phyloP scores from a whole-genome alignment of 2,329 filamentous ascomycete genomes.

The Chaetomiaceae sp. region DNA sequence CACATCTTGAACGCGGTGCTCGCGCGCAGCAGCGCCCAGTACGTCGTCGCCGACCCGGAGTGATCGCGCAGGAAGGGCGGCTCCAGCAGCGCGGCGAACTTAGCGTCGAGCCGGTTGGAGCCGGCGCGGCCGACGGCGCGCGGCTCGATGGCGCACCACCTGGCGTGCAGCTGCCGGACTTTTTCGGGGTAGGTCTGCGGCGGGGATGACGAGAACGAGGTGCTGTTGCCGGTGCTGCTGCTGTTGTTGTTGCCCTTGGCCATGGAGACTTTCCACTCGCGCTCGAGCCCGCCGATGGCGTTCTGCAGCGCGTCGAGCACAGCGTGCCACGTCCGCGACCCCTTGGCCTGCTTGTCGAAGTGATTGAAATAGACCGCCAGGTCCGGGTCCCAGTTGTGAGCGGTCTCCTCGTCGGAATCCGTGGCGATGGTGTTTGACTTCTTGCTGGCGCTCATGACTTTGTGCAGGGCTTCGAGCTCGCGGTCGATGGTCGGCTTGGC shows the following conservation, averaged over 20 bases:
- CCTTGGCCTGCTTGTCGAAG: constrained; percentile 29
- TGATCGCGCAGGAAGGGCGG: constrained; percentile 23
- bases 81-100: constrained; percentile 28
- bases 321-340: constrained; percentile 26
- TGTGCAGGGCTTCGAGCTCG: constrained; percentile 32
- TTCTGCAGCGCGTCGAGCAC: constrained; percentile 31
- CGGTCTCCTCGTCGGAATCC: constrained; percentile 11
- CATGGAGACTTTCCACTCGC: constrained; percentile 29
- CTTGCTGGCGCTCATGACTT: constrained; percentile 17
- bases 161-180: constrained; percentile 33
- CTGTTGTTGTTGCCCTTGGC: constrained; percentile 16
- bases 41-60: constrained; percentile 25
- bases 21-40: constrained; percentile 47
- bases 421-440: background rate
- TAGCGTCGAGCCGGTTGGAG: constrained; percentile 18
- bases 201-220: too few relatives aligned
- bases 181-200: constrained; percentile 22
- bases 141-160: constrained; percentile 39
- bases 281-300: constrained; percentile 28
- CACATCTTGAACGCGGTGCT: constrained; percentile 41
- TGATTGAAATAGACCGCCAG: constrained; percentile 30
- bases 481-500: constrained; percentile 37
- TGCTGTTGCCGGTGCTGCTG: too few relatives aligned
- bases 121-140: constrained; percentile 18
- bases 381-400: constrained; percentile 34